Base-by-base conservation (phyloP, 225 moss, liverwort and hornwort species). In the Ulota crispa region DNA sequence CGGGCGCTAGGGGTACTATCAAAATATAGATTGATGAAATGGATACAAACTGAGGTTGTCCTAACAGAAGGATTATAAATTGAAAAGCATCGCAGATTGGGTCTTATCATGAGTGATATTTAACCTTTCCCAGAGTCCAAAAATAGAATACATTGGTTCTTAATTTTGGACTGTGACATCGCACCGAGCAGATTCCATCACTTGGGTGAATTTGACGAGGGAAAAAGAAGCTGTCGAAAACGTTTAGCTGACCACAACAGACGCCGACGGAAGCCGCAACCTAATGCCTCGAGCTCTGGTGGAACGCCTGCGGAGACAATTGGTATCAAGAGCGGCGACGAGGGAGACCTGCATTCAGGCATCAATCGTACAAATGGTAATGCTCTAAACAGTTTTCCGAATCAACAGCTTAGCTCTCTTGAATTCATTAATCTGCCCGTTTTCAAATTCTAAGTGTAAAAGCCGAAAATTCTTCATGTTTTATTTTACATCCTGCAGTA, bases 241-340 rank as follows among this genome's bases (percentile, higher is more conserved):
- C 92, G 95, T 28, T 88, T 98, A 72, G 98, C 95, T 54, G 95
- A 94, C 59, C 97, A 97, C 81, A 98, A 98, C 83, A 85, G 93
- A 56, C 95, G 94, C 31, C 88, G 98, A 42, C 88, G 95, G 34
- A 98, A 98, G 83, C 95, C 92, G 28, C 94, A 98, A 78, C 93
- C 90, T 57, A 90, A 87, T 64, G 92, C 89, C 70, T 95, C 93
- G 13, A 85, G 87, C 1, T 74, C 87, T 34, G 89, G 92, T 64
- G 88, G 80, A 71, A 86, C 84, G 15, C 83, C 90, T 60, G 81
- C 86, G 9, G 92, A 95, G 37, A 90, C 95, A 28, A 80, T 90
- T 77, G 85, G 86, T 53, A 81, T 89, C 60, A 93, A 91, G 71
- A 73, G 84, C 61, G 83, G 90, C 68, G 89, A 91, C 21, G 92